Conservation (phyloP, 345 rosid species). For the Eutrema yunnanense region DNA sequence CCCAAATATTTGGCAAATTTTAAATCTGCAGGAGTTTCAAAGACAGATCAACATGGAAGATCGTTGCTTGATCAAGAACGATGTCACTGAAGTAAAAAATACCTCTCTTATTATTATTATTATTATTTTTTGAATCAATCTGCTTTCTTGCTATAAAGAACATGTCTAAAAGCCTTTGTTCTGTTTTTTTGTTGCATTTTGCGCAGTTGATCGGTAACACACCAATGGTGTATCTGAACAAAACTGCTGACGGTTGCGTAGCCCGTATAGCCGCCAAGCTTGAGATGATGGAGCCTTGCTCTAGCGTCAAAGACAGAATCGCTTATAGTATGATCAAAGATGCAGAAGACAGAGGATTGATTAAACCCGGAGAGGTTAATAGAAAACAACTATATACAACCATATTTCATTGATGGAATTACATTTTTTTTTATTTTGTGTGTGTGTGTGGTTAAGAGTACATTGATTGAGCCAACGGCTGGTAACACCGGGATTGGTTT, state of each 20-base stretch:
- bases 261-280: constrained; percentile 68
- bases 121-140: not conserved
- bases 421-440: not conserved
- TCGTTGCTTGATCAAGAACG: constrained; percentile 24
- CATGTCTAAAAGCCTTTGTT: not conserved
- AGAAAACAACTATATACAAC: not conserved
- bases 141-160: not conserved
- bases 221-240: constrained; percentile 64
- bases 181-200: not conserved
- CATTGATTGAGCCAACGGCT: constrained; percentile 51
- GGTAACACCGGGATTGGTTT: constrained; percentile 80
- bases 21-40: not conserved
- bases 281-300: constrained; percentile 49
- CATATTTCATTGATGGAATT: not conserved
- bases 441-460: constrained; percentile 44
- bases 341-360: constrained; percentile 66
- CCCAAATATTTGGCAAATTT: not conserved
- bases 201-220: constrained; percentile 56
- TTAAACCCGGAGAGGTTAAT: constrained; percentile 56
- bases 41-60: constrained; percentile 23
- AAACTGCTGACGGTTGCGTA: constrained; percentile 50
- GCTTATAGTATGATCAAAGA: constrained; percentile 61
- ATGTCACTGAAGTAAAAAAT: constrained; percentile 25
- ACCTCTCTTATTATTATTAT: not conserved
- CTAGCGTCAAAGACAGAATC: constrained; percentile 55